phyloP scores from a whole-genome alignment of 306 rosid genomes.

The Abrus precatorius region DNA sequence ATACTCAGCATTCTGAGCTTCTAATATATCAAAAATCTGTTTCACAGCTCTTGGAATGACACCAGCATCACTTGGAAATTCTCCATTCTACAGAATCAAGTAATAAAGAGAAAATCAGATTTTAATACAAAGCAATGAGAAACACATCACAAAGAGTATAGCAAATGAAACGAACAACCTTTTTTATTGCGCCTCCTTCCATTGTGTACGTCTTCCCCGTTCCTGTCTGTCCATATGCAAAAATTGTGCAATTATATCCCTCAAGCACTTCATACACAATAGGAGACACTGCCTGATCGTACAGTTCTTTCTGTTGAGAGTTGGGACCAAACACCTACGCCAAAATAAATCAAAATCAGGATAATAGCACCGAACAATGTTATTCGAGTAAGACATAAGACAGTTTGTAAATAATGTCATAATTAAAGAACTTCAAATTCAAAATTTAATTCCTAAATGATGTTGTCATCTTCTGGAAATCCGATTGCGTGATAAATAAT shows the following conservation, averaged over 20 bases:
- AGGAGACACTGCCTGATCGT: slow-evolving; percentile 96
- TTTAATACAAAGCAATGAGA: slow-evolving; percentile 18
- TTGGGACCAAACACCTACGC: slow-evolving; percentile 91
- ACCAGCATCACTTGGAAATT: slow-evolving; percentile 97
- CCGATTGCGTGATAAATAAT: slow-evolving; percentile 12
- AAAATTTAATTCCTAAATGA: slow-evolving; percentile 36
- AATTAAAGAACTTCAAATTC: slow-evolving; percentile 28
- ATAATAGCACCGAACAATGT: slow-evolving; percentile 2
- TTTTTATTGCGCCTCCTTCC: slow-evolving; percentile 99
- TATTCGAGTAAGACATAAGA: slow-evolving; percentile 11
- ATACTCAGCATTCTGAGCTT: slow-evolving; percentile 96
- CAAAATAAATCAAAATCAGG: slow-evolving; percentile 50
- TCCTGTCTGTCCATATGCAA: slow-evolving; percentile 99
- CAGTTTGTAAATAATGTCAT: slow-evolving; percentile 26
- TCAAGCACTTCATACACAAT: slow-evolving; percentile 97
- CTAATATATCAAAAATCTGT: slow-evolving; percentile 93
- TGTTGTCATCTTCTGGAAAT: slow-evolving; percentile 9
- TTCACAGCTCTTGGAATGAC: slow-evolving; percentile 98
- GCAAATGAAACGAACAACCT: slow-evolving; percentile 59
- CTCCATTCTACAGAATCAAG: slow-evolving; percentile 79
- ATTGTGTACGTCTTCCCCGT: slow-evolving; percentile 98
- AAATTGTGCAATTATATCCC: slow-evolving; percentile 97
- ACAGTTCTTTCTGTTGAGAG: slow-evolving; percentile 89
- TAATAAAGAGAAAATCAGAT: slow-evolving; percentile 16
- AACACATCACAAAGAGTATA: slow-evolving; percentile 8